Evolutionary conservation across 2,329 filamentous ascomycete species (phyloP).

Genomic region (Dothiorella sarmentorum): DNA sequence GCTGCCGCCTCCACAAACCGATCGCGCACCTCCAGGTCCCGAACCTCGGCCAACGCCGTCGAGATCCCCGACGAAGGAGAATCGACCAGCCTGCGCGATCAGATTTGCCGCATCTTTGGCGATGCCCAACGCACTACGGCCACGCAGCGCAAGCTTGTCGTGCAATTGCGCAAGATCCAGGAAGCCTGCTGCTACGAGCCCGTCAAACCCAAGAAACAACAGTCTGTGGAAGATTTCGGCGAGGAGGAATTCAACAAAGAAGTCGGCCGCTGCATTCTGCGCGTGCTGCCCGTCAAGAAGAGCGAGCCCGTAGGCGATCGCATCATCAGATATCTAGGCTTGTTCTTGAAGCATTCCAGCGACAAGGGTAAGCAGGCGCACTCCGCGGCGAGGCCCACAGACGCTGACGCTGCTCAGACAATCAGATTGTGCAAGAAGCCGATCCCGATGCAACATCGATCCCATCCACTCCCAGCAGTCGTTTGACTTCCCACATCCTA

Average conservation of each 20-base stretch:
- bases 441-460: conserved; percentile 67
- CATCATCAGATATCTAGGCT: conserved; percentile 78
- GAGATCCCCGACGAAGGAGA: conserved; percentile 68
- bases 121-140: conserved; percentile 82
- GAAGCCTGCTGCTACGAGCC: conserved; percentile 69
- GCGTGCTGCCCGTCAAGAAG: conserved; percentile 86
- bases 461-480: conserved; percentile 78
- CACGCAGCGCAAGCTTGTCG: conserved; percentile 82
- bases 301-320: conserved; percentile 84
- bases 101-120: conserved; percentile 58
- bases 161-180: conserved; percentile 85
- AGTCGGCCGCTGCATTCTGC: conserved; percentile 75
- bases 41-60: conserved; percentile 38
- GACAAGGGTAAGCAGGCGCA: conserved; percentile 50
- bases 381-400: neutral
- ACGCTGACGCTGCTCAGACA: conserved; percentile 24
- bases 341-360: conserved; percentile 71
- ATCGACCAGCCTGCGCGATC: conserved; percentile 66
- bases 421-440: conserved; percentile 30
- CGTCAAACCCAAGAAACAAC: conserved; percentile 50
- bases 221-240: conserved; percentile 63
- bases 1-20: conserved; percentile 39
- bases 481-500: conserved; percentile 73
- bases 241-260: conserved; percentile 87
- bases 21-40: conserved; percentile 41